Evolutionary conservation across 331 rosid species (phyloP), one percentile per base, ranked within the genome.

Genomic region (Spiraea crenata): DNA sequence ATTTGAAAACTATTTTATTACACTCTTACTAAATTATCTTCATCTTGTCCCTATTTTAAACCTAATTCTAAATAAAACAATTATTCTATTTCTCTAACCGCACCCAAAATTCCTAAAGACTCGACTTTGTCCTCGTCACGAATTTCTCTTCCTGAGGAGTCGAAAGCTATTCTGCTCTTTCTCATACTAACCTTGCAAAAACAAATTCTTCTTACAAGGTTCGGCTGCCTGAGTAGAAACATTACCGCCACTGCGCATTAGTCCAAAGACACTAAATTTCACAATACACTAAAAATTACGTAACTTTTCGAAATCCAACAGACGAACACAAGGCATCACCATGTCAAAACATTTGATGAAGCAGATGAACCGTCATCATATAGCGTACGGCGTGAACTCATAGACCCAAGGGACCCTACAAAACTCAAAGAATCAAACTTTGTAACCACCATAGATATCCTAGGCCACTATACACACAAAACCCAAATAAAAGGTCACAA

Each of bases 351-450:
- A 72, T 84, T 74, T 44, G 87, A 80, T 70, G 91, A 59, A 11
- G 80, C 58, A 59, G 80, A 67, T 52, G 83, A 74, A 76, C 40
- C 82, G 67, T 81, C 88, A 41, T 85, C 80, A 72, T 88, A 87
- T 61, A 90, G 72, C 14, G 96, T 82, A 68, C 98, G 96, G 45
- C 49, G 71, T 39, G 96, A 85, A 77, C 93, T 88, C 89, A 93
- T 75, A 75, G 92, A 87, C 74, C 97, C 98, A 80, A 88, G 96
- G 56, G 93, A 84, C 65, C 98, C 97, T 93, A 83, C 48, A 82
- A 73, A 45, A 71, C 31, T 49, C 50, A 55, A 46, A 39, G 38
- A 67, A 40, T 12, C 20, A 35, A 65, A n/a, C n/a, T 68, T 51
- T 19, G 4, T 37, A 11, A 68, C 17, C 35, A 38, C 20, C 48